Percentiles rank a stretch among this genome's conserved stretches.
phyloP scores from a whole-genome alignment of 116 monocot genomes.

The Dioscorea cayenensis region DNA sequence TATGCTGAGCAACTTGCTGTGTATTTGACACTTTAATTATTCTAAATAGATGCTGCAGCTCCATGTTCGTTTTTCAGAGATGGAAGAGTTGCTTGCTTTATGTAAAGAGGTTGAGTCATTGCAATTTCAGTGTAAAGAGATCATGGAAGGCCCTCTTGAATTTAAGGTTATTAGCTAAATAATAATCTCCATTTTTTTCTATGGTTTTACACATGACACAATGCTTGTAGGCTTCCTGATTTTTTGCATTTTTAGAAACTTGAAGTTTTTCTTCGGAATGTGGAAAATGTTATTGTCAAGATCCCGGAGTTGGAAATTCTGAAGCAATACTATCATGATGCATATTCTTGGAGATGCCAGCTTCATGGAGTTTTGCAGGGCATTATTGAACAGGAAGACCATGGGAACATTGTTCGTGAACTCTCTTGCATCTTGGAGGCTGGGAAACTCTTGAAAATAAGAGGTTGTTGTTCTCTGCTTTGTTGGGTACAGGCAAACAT shows the following conservation, averaged over 20 bases:
- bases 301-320: slow-evolving; percentile 62
- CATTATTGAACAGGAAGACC: slow-evolving; percentile 29
- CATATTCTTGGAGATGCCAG: slow-evolving; percentile 40
- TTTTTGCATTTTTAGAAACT: slow-evolving; percentile 41
- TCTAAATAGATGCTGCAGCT: slow-evolving; percentile 53
- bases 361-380: slow-evolving; percentile 31
- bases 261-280: slow-evolving; percentile 39
- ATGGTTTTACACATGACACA: not conserved
- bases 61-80: slow-evolving; percentile 52
- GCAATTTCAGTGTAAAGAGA: slow-evolving; percentile 39
- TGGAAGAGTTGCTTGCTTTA: slow-evolving; percentile 38
- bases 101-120: slow-evolving; percentile 44
- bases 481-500: no score
- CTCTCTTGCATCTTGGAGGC: slow-evolving; percentile 37
- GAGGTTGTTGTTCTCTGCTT: slow-evolving; percentile 24
- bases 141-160: slow-evolving; percentile 26
- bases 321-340: slow-evolving; percentile 36
- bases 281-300: slow-evolving; percentile 25
- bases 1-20: not conserved
- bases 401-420: slow-evolving; percentile 43
- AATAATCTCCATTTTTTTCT: not conserved
- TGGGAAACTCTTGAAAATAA: slow-evolving; percentile 41
- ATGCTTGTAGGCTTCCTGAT: not conserved
- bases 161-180: slow-evolving; percentile 36
- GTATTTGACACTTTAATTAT: not conserved